Conservation (phyloP, 768 basidiomycete genomes). For the Tephrocybe rancida region DNA sequence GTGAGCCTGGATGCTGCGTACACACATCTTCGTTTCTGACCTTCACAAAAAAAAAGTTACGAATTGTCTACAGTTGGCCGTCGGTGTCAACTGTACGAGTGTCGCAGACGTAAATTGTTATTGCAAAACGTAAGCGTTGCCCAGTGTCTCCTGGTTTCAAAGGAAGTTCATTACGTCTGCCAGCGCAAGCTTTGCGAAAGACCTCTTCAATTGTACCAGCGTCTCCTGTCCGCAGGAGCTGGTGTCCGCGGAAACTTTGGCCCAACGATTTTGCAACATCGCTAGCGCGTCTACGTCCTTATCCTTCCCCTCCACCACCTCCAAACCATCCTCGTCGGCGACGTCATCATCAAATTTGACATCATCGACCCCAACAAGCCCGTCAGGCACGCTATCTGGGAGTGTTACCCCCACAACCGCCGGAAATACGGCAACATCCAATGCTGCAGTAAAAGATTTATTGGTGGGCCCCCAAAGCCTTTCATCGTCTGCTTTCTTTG, state of each 20-base stretch:
- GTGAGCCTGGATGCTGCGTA: too few relatives aligned
- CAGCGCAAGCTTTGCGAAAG: constrained; percentile 33
- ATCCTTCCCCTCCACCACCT: constrained; percentile 21
- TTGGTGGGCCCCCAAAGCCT: neutral
- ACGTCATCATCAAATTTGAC: constrained; percentile 8
- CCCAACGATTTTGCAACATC: constrained; percentile 48
- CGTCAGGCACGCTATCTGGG: constrained; percentile 10
- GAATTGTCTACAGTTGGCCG: constrained; percentile 38
- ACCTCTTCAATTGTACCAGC: constrained; percentile 39
- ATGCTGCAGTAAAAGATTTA: constrained; percentile 10
- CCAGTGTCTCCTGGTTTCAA: neutral
- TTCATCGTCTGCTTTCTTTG: constrained; percentile 5
- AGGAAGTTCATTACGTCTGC: constrained; percentile 13
- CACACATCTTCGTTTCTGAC: neutral
- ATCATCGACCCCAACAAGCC: constrained; percentile 8
- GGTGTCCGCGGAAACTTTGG: constrained; percentile 40
- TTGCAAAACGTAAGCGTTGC: constrained; percentile 37
- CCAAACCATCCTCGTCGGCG: constrained; percentile 2
- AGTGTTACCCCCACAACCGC: constrained; percentile 4
- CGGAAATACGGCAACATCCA: constrained; percentile 13
- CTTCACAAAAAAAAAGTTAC: constrained; percentile 34
- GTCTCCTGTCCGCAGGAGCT: constrained; percentile 38
- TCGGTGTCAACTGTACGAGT: constrained; percentile 45
- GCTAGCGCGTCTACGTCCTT: constrained; percentile 19
- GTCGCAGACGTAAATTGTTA: constrained; percentile 52